Conservation (phyloP, 805 yeast species). For the Wickerhamomyces queroliae region DNA sequence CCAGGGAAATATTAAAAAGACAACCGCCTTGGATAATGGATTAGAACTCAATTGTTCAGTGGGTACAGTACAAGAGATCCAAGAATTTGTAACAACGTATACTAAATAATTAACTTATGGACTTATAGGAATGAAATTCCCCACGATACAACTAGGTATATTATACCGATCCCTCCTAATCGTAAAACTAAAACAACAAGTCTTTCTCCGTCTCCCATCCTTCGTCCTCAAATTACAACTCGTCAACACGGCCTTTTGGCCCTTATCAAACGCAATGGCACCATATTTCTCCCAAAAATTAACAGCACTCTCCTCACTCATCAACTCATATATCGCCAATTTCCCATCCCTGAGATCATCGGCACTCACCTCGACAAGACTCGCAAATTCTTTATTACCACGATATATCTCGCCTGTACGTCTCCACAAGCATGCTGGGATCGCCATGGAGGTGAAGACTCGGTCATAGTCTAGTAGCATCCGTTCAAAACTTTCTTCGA, state of each 20-base stretch:
- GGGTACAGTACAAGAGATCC: constrained; percentile 3
- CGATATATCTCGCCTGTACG: constrained; percentile 94
- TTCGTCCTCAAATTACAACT: constrained; percentile 82
- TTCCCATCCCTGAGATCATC: constrained; percentile 92
- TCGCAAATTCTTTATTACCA: constrained; percentile 95
- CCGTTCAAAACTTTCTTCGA: constrained; percentile 91
- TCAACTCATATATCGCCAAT: constrained; percentile 84
- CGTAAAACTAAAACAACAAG: constrained; percentile 93
- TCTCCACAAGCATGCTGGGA: constrained; percentile 96
- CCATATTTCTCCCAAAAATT: constrained; percentile 98
- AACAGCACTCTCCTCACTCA: constrained; percentile 95
- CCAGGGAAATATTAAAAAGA: constrained; percentile 3
- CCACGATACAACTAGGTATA: constrained; percentile 93
- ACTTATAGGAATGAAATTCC: constrained; percentile 82
- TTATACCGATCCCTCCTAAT: constrained; percentile 89
- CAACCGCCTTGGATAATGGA: background rate
- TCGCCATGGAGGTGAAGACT: constrained; percentile 95
- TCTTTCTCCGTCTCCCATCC: constrained; percentile 73
- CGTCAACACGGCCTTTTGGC: constrained; percentile 90
- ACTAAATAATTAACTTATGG: constrained; percentile 11
- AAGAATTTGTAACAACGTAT: background rate
- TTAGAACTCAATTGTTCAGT: background rate
- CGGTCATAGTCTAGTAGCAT: constrained; percentile 91
- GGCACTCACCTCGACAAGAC: constrained; percentile 80
- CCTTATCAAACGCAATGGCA: constrained; percentile 91